Percentiles rank a stretch among this genome's conserved stretches.
phyloP scores from a whole-genome alignment of 805 yeast species.

The Grigorovia humatica region DNA sequence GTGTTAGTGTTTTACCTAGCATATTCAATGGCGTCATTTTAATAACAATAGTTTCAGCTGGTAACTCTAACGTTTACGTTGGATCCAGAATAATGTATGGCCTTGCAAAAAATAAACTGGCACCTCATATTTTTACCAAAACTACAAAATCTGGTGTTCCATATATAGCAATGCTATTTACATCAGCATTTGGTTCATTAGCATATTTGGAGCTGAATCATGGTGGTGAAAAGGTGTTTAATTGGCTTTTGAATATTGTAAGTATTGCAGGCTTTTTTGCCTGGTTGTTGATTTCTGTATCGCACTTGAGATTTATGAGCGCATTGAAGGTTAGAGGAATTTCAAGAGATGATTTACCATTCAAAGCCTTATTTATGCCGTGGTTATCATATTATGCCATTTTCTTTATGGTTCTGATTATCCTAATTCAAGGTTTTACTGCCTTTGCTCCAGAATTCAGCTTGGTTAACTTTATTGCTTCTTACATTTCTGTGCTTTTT shows the following conservation, averaged over 20 bases:
- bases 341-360: constrained; percentile 55
- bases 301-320: constrained; percentile 57
- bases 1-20: constrained; percentile 50
- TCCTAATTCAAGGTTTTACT: constrained; percentile 57
- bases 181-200: constrained; percentile 49
- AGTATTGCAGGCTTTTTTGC: constrained; percentile 65
- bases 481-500: constrained; percentile 57
- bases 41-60: constrained; percentile 56
- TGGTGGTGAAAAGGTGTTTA: constrained; percentile 44
- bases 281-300: constrained; percentile 51
- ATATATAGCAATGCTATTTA: constrained; percentile 39
- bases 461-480: constrained; percentile 44
- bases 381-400: constrained; percentile 51
- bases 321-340: constrained; percentile 50
- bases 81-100: constrained; percentile 55
- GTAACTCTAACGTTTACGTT: constrained; percentile 60
- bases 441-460: constrained; percentile 45
- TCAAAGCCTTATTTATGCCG: constrained; percentile 58
- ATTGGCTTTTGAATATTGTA: constrained; percentile 59
- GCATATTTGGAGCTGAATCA: constrained; percentile 45
- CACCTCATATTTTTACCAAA: constrained; percentile 39
- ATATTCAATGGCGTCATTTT: constrained; percentile 60
- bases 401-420: constrained; percentile 41
- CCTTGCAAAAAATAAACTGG: constrained; percentile 43
- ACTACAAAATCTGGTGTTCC: constrained; percentile 53